Evolutionary conservation across 768 basidiomycete species (phyloP), one percentile per base, ranked within the genome.

Genomic region (Serendipita sp.): DNA sequence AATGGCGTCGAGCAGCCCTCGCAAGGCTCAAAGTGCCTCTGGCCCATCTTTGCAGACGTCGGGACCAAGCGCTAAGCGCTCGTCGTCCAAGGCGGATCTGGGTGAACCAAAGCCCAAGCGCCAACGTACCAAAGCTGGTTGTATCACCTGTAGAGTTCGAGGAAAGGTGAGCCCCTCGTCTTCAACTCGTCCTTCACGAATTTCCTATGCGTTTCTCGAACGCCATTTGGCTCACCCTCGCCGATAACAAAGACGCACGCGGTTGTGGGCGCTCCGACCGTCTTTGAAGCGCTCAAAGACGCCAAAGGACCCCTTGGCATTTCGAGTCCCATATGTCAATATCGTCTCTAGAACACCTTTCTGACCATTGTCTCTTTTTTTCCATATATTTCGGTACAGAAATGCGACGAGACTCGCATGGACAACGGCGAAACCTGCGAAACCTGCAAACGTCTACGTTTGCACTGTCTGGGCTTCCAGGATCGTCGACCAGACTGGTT

Each of bases 391-490:
- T 38, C 63, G 64, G 44, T 60, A 3, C 74, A 91, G 89, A 91
- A 91, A 81, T 91, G 89, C 74, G 89, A 91, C 72, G 89, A 91
- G 71, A 32, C 28, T 5, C 79, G 82, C 68, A 80, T 80, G 63
- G 82, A 83, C 66, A 69, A 73, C 3, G 77, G 81, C 3, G 85
- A 85, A 13, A 78, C 79, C 28, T 91, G 89, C 75, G 76, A 80
- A 70, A 91, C 89, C 0, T 91, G 89, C 68, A 79, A 80, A 46
- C 87, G 89, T 52, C 84, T 91, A 28, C 80, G 83, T 36, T 81
- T 91, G n/a, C 84, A 91, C 67, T 91, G 89, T 68, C 81, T 91
- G 47, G 89, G 89, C 18, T 91, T 89, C 73, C 89, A 89, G 54
- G 82, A 85, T 23, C 90, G 90, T 71, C 85, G 89, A 63, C 89